phyloP scores from a whole-genome alignment of 306 rosid species.

The Cicer pinnatifidum region DNA sequence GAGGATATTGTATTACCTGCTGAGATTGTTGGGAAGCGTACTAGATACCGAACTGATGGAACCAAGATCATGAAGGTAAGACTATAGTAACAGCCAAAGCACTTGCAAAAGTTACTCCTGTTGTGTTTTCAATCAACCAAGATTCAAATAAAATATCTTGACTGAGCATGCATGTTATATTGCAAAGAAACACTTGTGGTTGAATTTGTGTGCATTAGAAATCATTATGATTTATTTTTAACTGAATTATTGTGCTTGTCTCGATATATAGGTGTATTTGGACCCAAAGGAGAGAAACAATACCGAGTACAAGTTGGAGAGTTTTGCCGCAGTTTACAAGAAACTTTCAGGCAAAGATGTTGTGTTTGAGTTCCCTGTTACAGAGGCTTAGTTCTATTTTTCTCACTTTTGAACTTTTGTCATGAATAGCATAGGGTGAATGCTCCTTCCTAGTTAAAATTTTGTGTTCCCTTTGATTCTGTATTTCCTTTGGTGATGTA shows the following conservation, averaged over 20 bases:
- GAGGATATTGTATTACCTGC: conserved; percentile 89
- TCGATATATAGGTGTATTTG: conserved; percentile 65
- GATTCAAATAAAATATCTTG: neutral
- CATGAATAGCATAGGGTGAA: conserved; percentile 31
- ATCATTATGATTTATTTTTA: neutral
- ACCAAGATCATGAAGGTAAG: conserved; percentile 80
- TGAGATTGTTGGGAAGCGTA: conserved; percentile 89
- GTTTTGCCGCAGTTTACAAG: conserved; percentile 77
- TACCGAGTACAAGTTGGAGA: conserved; percentile 80
- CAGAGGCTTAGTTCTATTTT: conserved; percentile 59
- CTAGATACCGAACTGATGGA: conserved; percentile 69
- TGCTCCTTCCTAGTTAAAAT: conserved; percentile 29
- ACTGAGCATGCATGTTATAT: neutral
- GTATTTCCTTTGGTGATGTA: conserved; percentile 9
- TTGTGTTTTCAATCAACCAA: neutral
- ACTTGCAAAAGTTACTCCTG: neutral
- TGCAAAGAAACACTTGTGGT: neutral
- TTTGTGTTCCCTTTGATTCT: conserved; percentile 41
- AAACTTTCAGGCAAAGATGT: conserved; percentile 87
- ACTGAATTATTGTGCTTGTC: conserved; percentile 1
- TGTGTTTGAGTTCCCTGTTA: conserved; percentile 75
- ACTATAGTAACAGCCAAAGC: neutral
- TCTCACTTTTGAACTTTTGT: conserved; percentile 10
- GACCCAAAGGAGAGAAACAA: conserved; percentile 87
- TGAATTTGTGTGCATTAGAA: neutral